phyloP scores from a whole-genome alignment of 78 protist genomes.

The Dictyostelium intermedium region DNA sequence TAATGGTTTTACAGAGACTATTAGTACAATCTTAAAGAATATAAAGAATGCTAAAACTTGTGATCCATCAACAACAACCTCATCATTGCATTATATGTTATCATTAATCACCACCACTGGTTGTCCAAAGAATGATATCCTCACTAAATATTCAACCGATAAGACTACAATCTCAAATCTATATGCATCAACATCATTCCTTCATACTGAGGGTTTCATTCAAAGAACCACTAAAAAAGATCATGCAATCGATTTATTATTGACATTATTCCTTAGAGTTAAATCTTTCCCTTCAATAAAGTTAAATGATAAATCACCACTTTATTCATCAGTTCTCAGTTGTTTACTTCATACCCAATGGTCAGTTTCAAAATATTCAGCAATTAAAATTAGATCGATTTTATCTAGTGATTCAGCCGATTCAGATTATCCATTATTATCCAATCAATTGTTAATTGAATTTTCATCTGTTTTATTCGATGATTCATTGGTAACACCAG shows the following conservation, averaged over 20 bases:
- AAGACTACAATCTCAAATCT: not conserved
- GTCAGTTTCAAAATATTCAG: not conserved
- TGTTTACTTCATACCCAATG: constrained; percentile 17
- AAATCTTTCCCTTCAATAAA: constrained; percentile 9
- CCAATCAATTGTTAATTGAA: constrained; percentile 23
- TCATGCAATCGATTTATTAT: not conserved
- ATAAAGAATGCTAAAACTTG: constrained; percentile 68
- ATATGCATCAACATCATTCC: not conserved
- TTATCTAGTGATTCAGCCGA: not conserved
- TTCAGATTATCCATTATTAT: not conserved
- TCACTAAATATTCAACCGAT: not conserved
- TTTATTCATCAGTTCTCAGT: not conserved
- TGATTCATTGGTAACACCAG: not conserved
- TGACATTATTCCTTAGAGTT: not conserved
- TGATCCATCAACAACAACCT: constrained; percentile 22
- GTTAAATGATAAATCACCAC: constrained; percentile 11
- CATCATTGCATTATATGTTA: not conserved
- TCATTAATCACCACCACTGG: not conserved
- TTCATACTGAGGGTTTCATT: constrained; percentile 30
- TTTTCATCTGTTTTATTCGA: not conserved
- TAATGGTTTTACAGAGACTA: constrained; percentile 24
- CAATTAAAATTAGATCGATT: not conserved
- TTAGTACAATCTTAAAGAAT: not conserved
- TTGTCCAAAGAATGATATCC: not conserved
- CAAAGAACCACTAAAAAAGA: constrained; percentile 23